phyloP scores from a whole-genome alignment of 163 green algal genomes.

The Prototheca wickerhamii region DNA sequence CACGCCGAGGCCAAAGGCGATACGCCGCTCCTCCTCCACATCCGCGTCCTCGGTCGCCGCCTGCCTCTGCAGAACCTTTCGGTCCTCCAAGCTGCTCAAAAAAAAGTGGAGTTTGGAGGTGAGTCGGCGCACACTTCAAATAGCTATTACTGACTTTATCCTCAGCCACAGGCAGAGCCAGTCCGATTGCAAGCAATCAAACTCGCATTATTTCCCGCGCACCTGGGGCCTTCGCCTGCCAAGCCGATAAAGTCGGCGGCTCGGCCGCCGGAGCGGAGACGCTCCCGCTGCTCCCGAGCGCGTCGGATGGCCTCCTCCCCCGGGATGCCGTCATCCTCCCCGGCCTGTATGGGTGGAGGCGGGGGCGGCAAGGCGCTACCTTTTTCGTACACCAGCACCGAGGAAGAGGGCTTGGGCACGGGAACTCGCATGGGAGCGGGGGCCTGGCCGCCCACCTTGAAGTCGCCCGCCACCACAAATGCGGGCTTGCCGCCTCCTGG shows the following conservation, averaged over 20 bases:
- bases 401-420: background rate
- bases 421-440: too few species aligned
- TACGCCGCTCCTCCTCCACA: background rate
- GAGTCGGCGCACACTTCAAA: background rate
- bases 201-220: background rate
- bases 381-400: background rate
- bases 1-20: background rate
- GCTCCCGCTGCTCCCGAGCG: constrained; percentile 64
- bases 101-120: background rate
- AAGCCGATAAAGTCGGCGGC: constrained; percentile 66
- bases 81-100: background rate
- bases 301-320: constrained; percentile 42
- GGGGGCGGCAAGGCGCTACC: background rate
- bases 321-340: constrained; percentile 43
- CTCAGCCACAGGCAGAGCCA: too few species aligned
- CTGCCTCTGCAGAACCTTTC: background rate
- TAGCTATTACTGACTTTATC: background rate
- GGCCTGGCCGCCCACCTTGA: constrained; percentile 41
- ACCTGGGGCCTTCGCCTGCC: constrained; percentile 14
- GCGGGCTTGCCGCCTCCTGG: constrained; percentile 10
- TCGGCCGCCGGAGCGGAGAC: constrained; percentile 53
- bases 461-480: constrained; percentile 62
- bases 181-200: background rate
- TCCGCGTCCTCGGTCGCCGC: background rate
- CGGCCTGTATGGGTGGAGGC: background rate